Evolutionary conservation across 164 flowering plant species (phyloP).

Genomic region (Buxus sempervirens): DNA sequence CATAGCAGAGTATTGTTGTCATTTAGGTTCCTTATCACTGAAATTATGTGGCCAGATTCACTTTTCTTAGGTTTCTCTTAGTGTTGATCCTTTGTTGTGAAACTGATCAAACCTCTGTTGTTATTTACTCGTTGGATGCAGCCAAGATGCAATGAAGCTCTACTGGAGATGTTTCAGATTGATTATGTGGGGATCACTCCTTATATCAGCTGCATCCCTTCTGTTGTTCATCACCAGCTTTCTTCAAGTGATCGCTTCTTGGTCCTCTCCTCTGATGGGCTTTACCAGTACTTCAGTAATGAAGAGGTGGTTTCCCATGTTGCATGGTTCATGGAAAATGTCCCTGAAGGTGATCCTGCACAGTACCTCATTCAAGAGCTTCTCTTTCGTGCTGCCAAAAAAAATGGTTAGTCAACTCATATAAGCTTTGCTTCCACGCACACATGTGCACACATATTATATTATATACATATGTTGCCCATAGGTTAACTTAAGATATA

Average conservation of each 20-base stretch:
- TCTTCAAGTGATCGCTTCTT: slow-evolving; percentile 58
- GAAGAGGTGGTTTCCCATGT: slow-evolving; percentile 74
- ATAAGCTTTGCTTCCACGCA: background rate
- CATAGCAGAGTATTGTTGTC: background rate
- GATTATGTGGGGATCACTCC: slow-evolving; percentile 58
- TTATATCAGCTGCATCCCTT: slow-evolving; percentile 55
- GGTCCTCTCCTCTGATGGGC: slow-evolving; percentile 71
- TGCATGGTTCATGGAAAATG: slow-evolving; percentile 60
- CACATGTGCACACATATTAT: too few relatives aligned
- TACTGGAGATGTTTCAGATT: slow-evolving; percentile 54
- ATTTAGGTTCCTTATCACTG: too few relatives aligned
- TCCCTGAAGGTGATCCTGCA: slow-evolving; percentile 78
- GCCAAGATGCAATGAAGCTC: slow-evolving; percentile 60
- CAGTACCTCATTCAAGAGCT: slow-evolving; percentile 65
- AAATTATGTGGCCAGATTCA: too few relatives aligned
- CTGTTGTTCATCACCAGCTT: slow-evolving; percentile 50
- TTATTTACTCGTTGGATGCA: slow-evolving; percentile 27
- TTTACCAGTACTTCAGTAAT: slow-evolving; percentile 69
- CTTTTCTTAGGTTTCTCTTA: background rate
- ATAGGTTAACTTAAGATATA: too few relatives aligned
- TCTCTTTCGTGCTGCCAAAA: slow-evolving; percentile 71
- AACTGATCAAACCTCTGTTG: background rate
- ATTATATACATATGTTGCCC: too few relatives aligned
- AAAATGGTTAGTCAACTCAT: slow-evolving; percentile 45
- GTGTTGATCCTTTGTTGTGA: background rate